Percentiles rank a stretch among this genome's conserved stretches.
Evolutionary conservation across 139 green algal species (phyloP).

Genomic region (Micractinium sp.): DNA sequence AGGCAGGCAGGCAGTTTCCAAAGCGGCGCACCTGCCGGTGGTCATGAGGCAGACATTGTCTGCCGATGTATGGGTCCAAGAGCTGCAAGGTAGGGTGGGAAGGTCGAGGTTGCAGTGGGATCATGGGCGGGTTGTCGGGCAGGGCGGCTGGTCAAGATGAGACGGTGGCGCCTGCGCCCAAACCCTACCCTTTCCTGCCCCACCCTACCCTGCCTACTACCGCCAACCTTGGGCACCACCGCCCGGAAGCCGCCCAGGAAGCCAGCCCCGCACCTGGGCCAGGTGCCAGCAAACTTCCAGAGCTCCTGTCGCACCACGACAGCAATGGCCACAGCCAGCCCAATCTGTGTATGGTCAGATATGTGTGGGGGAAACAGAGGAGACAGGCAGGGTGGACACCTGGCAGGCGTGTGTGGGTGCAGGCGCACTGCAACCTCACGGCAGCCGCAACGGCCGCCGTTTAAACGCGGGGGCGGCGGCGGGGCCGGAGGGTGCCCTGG

Average conservation of each 20-base stretch:
- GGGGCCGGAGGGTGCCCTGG: no score
- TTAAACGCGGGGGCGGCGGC: no score
- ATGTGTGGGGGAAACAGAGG: background rate
- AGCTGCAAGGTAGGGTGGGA: background rate
- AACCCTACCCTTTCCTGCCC: no score
- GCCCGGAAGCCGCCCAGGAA: background rate
- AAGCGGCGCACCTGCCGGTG: background rate
- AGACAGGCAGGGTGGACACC: no score
- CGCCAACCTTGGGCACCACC: background rate
- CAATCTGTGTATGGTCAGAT: background rate
- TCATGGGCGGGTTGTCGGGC: background rate
- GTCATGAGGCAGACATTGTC: conserved; percentile 34
- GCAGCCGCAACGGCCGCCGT: no score
- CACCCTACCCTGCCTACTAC: background rate
- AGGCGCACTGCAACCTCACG: background rate
- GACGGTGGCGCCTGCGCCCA: no score
- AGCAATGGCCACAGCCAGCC: background rate
- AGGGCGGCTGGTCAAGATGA: background rate
- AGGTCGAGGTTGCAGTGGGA: background rate
- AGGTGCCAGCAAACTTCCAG: background rate
- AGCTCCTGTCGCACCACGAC: conserved; percentile 17
- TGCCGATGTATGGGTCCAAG: background rate
- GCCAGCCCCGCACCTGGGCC: background rate
- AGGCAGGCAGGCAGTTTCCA: background rate
- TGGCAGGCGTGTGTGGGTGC: background rate